Base-by-base conservation (phyloP, 352 stramenopile genomes). In the Hyaloperonospora brassicae region DNA sequence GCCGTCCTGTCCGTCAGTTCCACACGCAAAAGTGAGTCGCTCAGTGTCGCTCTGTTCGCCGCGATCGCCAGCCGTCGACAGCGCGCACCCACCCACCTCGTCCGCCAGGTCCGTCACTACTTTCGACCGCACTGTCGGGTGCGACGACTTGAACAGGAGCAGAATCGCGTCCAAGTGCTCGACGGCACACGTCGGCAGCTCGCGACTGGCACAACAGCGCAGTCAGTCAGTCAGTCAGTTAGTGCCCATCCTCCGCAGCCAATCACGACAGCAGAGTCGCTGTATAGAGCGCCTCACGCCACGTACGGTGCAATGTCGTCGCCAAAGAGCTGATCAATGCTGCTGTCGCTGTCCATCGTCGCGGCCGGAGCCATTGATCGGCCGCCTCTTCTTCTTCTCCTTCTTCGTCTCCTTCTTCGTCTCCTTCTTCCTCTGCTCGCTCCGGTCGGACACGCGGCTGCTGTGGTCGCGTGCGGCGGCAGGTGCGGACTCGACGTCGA, bases 121-220 rank as follows among this genome's bases (percentile, higher is more conserved):
- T 36, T 68, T 75, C 13, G 64, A 56, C n/a, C 76, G 76, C 7
- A 87, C 59, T 12, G 64, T 79, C 54, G 73, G 67, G 47, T 86
- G 72, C 25, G 61, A 68, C 36, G 75, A 70, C 68, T 87, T 87
- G 41, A 89, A 64, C 38, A 78, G 21, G 34, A 84, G 24, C 23
- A 87, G 45, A 24, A 89, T 70, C 23, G 87, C 77, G 36, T 85
- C 70, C 39, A 89, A 59, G 34, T 79, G 70, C 51, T 87, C 79
- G 12, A 87, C 13, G 22, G 86, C 75, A 52, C 76, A 87, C 24
- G 75, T 65, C 45, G 79, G 79, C 34, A 89, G 59, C 43, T 87
- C 77, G 22, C 61, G 64, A 39, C 73, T 87, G 58, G 35, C 41
- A 21, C 27, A 61, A 48, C 10, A 55, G 43, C 12, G 3, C 55